A percentile compares a stretch with the other conserved stretches of the same genome.
phyloP scores from a whole-genome alignment of 208 protist species.

The Crithidia expoeki region DNA sequence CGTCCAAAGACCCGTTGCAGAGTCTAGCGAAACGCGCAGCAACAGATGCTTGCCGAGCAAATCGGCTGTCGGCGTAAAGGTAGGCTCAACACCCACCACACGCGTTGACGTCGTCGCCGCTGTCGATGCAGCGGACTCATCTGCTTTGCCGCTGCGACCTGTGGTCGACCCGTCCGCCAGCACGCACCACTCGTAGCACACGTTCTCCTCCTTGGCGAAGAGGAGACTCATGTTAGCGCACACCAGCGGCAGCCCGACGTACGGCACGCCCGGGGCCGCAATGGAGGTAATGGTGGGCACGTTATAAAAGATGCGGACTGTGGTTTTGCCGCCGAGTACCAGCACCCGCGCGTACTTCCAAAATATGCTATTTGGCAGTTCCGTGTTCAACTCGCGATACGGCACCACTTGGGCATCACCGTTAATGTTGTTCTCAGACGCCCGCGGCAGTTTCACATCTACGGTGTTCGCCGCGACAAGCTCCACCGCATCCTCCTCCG shows the following conservation, averaged over 20 bases:
- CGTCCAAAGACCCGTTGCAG: conserved; percentile 58
- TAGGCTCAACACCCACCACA: conserved; percentile 46
- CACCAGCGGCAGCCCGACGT: conserved; percentile 75
- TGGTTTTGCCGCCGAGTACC: conserved; percentile 36
- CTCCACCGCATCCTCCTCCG: conserved; percentile 11
- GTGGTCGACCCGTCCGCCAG: conserved; percentile 7
- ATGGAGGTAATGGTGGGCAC: conserved; percentile 77
- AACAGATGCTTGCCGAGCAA: conserved; percentile 56
- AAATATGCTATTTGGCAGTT: conserved; percentile 60
- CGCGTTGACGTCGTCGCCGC: conserved; percentile 12
- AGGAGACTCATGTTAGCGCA: conserved; percentile 65
- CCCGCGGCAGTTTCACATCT: not conserved
- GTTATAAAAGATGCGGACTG: conserved; percentile 72
- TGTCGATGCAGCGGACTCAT: not conserved
- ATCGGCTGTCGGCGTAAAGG: conserved; percentile 61
- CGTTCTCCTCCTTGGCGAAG: conserved; percentile 43
- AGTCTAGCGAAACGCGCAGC: conserved; percentile 59
- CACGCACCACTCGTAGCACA: conserved; percentile 81
- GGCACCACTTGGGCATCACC: not conserved
- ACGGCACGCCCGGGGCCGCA: conserved; percentile 50
- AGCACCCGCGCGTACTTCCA: conserved; percentile 61
- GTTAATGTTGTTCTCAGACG: not conserved
- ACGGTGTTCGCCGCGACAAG: not conserved
- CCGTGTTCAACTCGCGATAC: conserved; percentile 51
- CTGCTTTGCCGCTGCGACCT: not conserved